Base-by-base conservation (phyloP, 108 stramenopile genomes). In the Nitzschia palea region DNA sequence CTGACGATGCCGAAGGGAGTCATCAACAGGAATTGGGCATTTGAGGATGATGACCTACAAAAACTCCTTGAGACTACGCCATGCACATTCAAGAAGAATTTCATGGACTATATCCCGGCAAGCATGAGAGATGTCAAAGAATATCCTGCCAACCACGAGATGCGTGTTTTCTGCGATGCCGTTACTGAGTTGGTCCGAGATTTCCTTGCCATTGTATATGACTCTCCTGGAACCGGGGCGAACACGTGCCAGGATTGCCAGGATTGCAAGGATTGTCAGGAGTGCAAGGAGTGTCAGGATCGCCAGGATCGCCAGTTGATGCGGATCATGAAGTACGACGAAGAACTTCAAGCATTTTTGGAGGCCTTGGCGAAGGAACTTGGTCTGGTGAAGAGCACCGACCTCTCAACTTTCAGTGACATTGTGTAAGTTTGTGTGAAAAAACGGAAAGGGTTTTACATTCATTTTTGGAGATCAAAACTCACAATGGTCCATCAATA, bases 1-100 rank as follows among this genome's bases (percentile, higher is more conserved):
- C 29, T 67, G 44, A 47, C 31, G 5, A 43, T 14, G 37, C 40
- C 10, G 14, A 43, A 62, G 5, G 61, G 61, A 3, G 37, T 62
- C n/a, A 36, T 62, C 28, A 44, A 62, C 17, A 40, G 61, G 1
- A 43, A 44, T 27, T 62, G 61, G 61, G 26, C 37, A 1, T 62
- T 62, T 62, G 61, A 62, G 36, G 43, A 42, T 1, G 61, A 62
- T 17, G 37, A 42, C 4, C 43, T 62, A 8, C 37, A 42, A 62
- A n/a, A 62, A n/a, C 22, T 62, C 3, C 26, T 62, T 3, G 28
- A 44, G 14, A 3, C 23, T 44, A 42, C 25, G n/a, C 28, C 28
- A 34, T 29, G 29, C n/a, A 55, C 22, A 6, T 55, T 55, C 54
- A 55, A 55, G 28, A 55, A 55, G 31, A 55, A 55, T 20, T 55